Evolutionary conservation across 1,284 basidiomycete genomes (phyloP).

Genomic region (Malassezia caprae): DNA sequence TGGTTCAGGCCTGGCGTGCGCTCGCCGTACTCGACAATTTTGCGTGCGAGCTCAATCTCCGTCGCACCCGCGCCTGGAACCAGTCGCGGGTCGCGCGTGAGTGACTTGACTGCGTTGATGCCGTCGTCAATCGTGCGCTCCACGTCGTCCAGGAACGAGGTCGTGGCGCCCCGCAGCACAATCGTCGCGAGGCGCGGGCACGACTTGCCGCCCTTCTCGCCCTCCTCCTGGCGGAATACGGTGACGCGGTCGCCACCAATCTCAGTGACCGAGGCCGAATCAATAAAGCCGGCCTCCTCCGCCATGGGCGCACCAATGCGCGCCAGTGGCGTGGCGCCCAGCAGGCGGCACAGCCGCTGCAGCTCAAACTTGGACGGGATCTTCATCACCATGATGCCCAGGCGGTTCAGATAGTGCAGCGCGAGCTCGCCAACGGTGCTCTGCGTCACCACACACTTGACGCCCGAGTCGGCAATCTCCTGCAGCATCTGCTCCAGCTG

Average conservation of each 20-base stretch:
- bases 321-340: constrained; percentile 89
- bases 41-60: constrained; percentile 77
- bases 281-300: constrained; percentile 88
- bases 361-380: constrained; percentile 97
- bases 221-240: constrained; percentile 68
- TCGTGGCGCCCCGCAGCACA: constrained; percentile 64
- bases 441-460: constrained; percentile 86
- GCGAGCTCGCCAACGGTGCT: constrained; percentile 89
- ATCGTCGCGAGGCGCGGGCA: constrained; percentile 45
- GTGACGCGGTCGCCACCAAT: constrained; percentile 97
- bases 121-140: constrained; percentile 94
- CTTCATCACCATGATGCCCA: constrained; percentile 88
- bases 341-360: constrained; percentile 81
- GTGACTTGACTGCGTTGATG: constrained; percentile 86
- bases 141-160: constrained; percentile 87
- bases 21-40: constrained; percentile 75
- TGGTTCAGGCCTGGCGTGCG: constrained; percentile 83
- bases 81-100: constrained; percentile 78
- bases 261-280: constrained; percentile 88
- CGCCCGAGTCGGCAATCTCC: constrained; percentile 90
- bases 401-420: constrained; percentile 88
- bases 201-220: constrained; percentile 40
- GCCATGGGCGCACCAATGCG: constrained; percentile 88
- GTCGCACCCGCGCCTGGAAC: constrained; percentile 90
- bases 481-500: constrained; percentile 55